phyloP scores from a whole-genome alignment of 805 yeast genomes.

The Candida vartiovaarae region DNA sequence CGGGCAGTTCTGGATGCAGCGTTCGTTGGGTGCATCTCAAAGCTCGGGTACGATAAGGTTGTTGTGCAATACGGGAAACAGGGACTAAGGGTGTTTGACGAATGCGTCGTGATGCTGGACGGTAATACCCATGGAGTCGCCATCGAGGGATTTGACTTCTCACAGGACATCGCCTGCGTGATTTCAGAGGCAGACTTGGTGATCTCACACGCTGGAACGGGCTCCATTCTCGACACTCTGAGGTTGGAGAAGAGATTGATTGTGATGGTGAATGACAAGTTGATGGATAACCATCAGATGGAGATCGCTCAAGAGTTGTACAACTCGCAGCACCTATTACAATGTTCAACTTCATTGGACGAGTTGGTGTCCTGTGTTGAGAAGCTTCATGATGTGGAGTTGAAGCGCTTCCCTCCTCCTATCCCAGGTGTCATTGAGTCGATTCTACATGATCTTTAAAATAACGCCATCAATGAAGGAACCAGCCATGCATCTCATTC shows the following conservation, averaged over 20 bases:
- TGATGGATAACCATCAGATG: constrained; percentile 85
- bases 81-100: constrained; percentile 17
- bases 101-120: constrained; percentile 1
- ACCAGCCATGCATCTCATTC: neutral
- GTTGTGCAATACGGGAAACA: constrained; percentile 55
- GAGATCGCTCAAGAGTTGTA: constrained; percentile 64
- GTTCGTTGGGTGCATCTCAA: constrained; percentile 31
- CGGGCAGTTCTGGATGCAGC: constrained; percentile 29
- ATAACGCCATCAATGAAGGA: neutral
- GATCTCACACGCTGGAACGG: constrained; percentile 88
- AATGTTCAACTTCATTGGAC: constrained; percentile 8
- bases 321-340: constrained; percentile 25
- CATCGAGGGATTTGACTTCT: constrained; percentile 38
- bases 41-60: constrained; percentile 32
- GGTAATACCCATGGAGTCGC: constrained; percentile 22
- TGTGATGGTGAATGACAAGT: constrained; percentile 58
- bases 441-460: constrained; percentile 6
- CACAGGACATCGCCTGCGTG: constrained; percentile 32
- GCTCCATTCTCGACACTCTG: constrained; percentile 78
- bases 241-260: constrained; percentile 50
- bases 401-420: constrained; percentile 20
- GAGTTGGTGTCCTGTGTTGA: constrained; percentile 14
- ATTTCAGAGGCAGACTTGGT: constrained; percentile 50
- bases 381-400: constrained; percentile 5
- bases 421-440: constrained; percentile 8